Percentiles rank a stretch among this genome's conserved stretches.
Evolutionary conservation across 495 filamentous ascomycete species (phyloP).

Genomic region (Aspergillus diversus): DNA sequence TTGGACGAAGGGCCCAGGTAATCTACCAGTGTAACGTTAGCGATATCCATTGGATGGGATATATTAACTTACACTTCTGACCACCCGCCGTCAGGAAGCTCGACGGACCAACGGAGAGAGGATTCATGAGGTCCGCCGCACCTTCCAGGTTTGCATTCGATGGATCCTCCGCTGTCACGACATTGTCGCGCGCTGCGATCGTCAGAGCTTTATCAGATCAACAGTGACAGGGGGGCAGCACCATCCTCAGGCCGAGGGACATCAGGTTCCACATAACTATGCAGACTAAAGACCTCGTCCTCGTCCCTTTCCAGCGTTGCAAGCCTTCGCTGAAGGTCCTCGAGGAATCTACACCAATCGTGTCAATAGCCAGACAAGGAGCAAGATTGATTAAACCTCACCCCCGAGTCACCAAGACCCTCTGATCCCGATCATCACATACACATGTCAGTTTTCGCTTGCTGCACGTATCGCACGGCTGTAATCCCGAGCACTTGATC

Average conservation of each 20-base stretch:
- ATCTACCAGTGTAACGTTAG: conserved; percentile 25
- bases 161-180: neutral
- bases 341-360: conserved; percentile 35
- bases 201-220: neutral
- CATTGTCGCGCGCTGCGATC: conserved; percentile 1
- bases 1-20: conserved; percentile 52
- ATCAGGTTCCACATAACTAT: conserved; percentile 16
- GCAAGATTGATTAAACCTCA: conserved; percentile 18
- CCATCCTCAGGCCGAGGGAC: conserved; percentile 11
- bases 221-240: neutral
- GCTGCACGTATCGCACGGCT: conserved; percentile 46
- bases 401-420: conserved; percentile 47
- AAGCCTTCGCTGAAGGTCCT: conserved; percentile 41
- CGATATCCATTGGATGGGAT: neutral
- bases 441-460: conserved; percentile 46
- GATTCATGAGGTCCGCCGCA: conserved; percentile 36
- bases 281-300: conserved; percentile 21
- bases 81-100: conserved; percentile 37
- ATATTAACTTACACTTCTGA: conserved; percentile 31
- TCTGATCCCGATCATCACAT: conserved; percentile 47
- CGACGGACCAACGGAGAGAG: conserved; percentile 41
- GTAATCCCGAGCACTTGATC: conserved; percentile 47
- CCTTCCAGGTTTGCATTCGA: conserved; percentile 13
- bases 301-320: conserved; percentile 31
- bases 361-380: neutral